phyloP scores from a whole-genome alignment of 495 filamentous ascomycete species.

The Parathielavia appendiculata region DNA sequence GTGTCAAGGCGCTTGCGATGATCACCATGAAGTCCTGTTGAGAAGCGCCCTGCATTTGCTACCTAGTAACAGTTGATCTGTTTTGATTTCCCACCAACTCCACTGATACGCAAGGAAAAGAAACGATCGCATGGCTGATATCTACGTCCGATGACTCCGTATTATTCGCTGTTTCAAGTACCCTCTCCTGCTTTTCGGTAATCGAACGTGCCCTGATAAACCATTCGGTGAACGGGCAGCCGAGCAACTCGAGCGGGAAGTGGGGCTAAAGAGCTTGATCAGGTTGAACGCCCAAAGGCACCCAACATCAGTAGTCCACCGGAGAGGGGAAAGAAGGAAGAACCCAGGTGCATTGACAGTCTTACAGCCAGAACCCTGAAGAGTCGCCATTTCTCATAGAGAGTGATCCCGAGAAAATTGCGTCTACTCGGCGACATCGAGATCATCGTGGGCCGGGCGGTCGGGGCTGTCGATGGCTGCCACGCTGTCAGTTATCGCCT shows the following conservation, averaged over 20 bases:
- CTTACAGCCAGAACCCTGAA: slow-evolving; percentile 26
- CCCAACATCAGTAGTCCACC: slow-evolving; percentile 32
- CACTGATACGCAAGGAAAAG: slow-evolving; percentile 10
- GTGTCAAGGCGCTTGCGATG: neutral
- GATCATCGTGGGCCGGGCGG: slow-evolving; percentile 84
- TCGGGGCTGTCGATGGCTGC: slow-evolving; percentile 63
- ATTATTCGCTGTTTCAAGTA: neutral
- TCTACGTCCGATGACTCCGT: slow-evolving; percentile 3
- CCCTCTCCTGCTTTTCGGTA: neutral
- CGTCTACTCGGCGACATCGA: slow-evolving; percentile 84
- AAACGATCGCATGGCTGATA: slow-evolving; percentile 1
- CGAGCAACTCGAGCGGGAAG: slow-evolving; percentile 35
- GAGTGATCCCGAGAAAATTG: neutral
- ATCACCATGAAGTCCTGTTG: neutral
- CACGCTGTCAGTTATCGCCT: slow-evolving; percentile 19
- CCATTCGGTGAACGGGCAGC: slow-evolving; percentile 1
- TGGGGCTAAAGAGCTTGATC: slow-evolving; percentile 9
- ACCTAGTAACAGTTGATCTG: slow-evolving; percentile 17
- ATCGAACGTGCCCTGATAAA: neutral
- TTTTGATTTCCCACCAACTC: slow-evolving; percentile 15
- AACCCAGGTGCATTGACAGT: slow-evolving; percentile 20
- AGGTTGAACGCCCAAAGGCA: slow-evolving; percentile 10
- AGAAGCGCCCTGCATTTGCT: slow-evolving; percentile 15
- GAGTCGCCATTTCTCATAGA: neutral
- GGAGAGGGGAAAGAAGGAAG: slow-evolving; percentile 13